These are phyloP conservation scores for Boletus semigastroideus DNA, from an alignment of 1,284 basidiomycete species.

Conservation along the genomic window DNA sequence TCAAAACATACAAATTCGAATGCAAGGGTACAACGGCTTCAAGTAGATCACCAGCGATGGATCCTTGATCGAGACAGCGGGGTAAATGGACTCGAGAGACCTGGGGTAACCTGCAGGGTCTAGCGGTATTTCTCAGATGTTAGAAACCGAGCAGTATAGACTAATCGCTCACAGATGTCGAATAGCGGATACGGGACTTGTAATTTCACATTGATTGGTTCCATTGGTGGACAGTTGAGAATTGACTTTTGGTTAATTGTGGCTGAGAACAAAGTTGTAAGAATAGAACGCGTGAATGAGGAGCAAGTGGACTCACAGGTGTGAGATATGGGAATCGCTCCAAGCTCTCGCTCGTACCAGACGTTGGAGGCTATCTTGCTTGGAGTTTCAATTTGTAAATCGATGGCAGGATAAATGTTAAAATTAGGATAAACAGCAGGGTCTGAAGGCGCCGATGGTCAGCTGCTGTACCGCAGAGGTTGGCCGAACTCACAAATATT, in stretches of 20 bases:
- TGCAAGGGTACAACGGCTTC: slow-evolving; percentile 19
- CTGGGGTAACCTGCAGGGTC: slow-evolving; percentile 28
- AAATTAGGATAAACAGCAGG: slow-evolving; percentile 31
- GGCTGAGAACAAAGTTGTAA: slow-evolving; percentile 14
- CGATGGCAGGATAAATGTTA: slow-evolving; percentile 28
- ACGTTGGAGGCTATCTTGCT: background rate
- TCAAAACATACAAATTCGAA: slow-evolving; percentile 21
- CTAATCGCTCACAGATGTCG: slow-evolving; percentile 22
- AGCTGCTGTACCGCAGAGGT: background rate
- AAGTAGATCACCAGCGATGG: background rate
- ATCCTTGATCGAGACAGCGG: slow-evolving; percentile 9
- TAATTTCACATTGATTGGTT: slow-evolving; percentile 14
- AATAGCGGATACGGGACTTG: slow-evolving; percentile 20
- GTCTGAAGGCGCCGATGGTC: slow-evolving; percentile 17
- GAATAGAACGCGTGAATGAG: slow-evolving; percentile 17
- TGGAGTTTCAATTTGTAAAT: slow-evolving; percentile 6
- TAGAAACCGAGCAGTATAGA: background rate
- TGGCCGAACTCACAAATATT: slow-evolving; percentile 25
- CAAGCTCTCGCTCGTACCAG: background rate
- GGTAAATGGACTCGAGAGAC: slow-evolving; percentile 31
- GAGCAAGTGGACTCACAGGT: background rate
- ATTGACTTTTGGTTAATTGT: background rate
- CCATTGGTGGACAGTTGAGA: background rate
- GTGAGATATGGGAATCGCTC: slow-evolving; percentile 6
- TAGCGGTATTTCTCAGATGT: slow-evolving; percentile 6